Base-by-base conservation (phyloP, 2,329 filamentous ascomycete genomes). In the Tolypocladium capitatum region DNA sequence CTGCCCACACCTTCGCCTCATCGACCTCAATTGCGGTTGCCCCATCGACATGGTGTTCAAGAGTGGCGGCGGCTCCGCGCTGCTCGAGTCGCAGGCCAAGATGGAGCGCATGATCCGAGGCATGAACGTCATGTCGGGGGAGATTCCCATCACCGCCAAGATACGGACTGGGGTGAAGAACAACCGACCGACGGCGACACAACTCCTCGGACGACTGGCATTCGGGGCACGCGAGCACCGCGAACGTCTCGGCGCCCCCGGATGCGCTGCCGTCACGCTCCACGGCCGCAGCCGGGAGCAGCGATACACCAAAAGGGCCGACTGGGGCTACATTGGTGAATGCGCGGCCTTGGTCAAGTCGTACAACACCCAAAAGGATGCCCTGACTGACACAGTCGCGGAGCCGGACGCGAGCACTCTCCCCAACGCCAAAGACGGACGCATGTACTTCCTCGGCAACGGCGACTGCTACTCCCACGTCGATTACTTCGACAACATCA, bases 1-100 rank as follows among this genome's bases (percentile, higher is more conserved):
- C 53, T 81, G 90, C 49, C 90, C 92, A 3, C 80, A 88, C 57
- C 75, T 98, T 20, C 86, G 92, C 33, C 80, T 95, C 35, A 86
- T 98, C 54, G 92, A 98, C 60, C 73, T 98, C 56, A 98, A 98
- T 71, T 97, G 91, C 58, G 92, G 92, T 41, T 98, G 92, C 61
- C 92, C 92, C 4, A 96, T 98, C 60, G 92, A 98, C 62, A 79
- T 96, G 56, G 83, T 98, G 46, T 97, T 81, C 72, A 82, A 89
- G 57, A 76, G 84, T 42, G 92, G 92, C 45, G 88, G 86, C 36
- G 92, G 92, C 4, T 95, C 91, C 20, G 91, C 87, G 2, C 78
- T 98, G 16, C 80, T 98, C n/a, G 92, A 98, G 58, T 75, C 83
- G 47, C 86, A 80, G 30, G 81, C 81, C 49, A 97, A 96, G 67